Percentiles rank a stretch among this genome's conserved stretches.
Conservation (phyloP, 345 rosid genomes). For the Citrus mangshanensis region DNA sequence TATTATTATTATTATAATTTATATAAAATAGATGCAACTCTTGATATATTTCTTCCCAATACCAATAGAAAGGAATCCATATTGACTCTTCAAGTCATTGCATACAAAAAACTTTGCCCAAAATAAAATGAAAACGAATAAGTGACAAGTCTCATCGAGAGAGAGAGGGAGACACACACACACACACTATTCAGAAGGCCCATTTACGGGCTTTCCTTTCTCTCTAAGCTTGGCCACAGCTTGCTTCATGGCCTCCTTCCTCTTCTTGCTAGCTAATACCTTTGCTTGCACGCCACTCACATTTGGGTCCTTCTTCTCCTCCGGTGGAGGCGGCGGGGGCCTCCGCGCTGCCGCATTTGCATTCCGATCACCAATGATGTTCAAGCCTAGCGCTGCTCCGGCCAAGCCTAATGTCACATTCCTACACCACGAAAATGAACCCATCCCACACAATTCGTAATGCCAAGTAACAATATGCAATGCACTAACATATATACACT, state of each 20-base stretch:
- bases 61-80: background rate
- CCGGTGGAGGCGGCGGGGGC: slow-evolving; percentile 58
- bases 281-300: slow-evolving; percentile 79
- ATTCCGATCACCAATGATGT: slow-evolving; percentile 16
- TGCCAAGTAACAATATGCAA: background rate
- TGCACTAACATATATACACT: background rate
- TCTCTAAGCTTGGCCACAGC: slow-evolving; percentile 58
- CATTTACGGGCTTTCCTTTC: slow-evolving; percentile 47
- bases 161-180: background rate
- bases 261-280: slow-evolving; percentile 79
- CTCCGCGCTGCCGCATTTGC: slow-evolving; percentile 62
- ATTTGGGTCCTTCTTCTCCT: slow-evolving; percentile 70
- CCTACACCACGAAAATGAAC: slow-evolving; percentile 27
- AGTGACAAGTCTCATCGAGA: background rate
- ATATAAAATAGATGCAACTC: background rate
- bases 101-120: background rate
- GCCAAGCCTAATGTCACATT: slow-evolving; percentile 38
- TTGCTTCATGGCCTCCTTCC: slow-evolving; percentile 54
- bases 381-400: slow-evolving; percentile 47
- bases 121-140: background rate
- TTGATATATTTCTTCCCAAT: background rate
- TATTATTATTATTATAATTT: background rate
- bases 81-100: background rate
- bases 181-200: slow-evolving; percentile 8
- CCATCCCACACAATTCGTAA: background rate